Conservation (phyloP, 495 filamentous ascomycete genomes). For the Aspergillus bertholletiae region DNA sequence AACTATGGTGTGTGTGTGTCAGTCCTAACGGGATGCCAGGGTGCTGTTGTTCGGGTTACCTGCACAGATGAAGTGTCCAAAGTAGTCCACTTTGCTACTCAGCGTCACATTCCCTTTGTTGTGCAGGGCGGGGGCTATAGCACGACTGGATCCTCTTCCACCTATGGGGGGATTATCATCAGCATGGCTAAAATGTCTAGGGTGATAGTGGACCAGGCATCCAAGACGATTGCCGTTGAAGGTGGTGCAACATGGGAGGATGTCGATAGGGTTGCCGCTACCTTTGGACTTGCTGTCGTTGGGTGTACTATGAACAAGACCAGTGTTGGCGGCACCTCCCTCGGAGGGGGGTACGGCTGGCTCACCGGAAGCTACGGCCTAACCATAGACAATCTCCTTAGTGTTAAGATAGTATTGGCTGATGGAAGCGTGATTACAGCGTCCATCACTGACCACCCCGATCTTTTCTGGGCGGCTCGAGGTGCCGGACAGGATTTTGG, state of each 20-base stretch:
- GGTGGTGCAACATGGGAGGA: slow-evolving; percentile 49
- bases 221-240: slow-evolving; percentile 34
- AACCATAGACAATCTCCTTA: slow-evolving; percentile 44
- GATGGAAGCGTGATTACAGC: slow-evolving; percentile 35
- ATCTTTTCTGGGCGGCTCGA: slow-evolving; percentile 43
- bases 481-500: slow-evolving; percentile 41
- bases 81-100: too few species aligned
- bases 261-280: slow-evolving; percentile 42
- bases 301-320: slow-evolving; percentile 52
- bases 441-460: slow-evolving; percentile 25
- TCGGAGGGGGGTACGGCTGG: slow-evolving; percentile 52
- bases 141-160: too few species aligned
- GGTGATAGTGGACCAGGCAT: too few species aligned
- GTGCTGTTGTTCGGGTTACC: too few species aligned
- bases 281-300: slow-evolving; percentile 47
- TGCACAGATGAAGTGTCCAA: too few species aligned
- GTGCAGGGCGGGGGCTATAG: too few species aligned
- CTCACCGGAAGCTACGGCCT: slow-evolving; percentile 43
- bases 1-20: too few species aligned
- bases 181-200: not conserved
- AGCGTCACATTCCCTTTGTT: too few species aligned
- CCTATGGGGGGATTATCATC: too few species aligned
- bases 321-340: slow-evolving; percentile 51
- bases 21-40: too few species aligned
- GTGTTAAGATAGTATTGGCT: slow-evolving; percentile 40